Conservation (phyloP, 768 basidiomycete genomes). For the Lactifluus hygrophoroides region DNA sequence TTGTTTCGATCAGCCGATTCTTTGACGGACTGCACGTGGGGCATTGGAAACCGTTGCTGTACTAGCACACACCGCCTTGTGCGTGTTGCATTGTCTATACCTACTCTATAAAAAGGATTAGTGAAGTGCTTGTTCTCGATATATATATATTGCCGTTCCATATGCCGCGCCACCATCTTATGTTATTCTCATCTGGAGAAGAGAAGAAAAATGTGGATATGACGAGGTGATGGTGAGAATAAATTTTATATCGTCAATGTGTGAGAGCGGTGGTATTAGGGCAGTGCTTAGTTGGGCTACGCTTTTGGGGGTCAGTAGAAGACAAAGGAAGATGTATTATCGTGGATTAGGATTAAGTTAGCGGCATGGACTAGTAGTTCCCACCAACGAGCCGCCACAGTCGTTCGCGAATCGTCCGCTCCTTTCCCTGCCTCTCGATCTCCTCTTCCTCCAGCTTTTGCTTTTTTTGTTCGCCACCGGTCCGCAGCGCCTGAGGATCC, state of each 20-base stretch:
- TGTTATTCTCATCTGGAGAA: not conserved
- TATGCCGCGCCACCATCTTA: not conserved
- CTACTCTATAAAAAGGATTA: not conserved
- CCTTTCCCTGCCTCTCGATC: conserved; percentile 7
- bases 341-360: too few species aligned
- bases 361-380: not conserved
- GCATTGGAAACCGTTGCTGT: not conserved
- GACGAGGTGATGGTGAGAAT: not conserved
- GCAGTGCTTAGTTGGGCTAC: not conserved
- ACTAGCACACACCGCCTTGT: not conserved
- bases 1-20: not conserved
- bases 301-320: too few species aligned
- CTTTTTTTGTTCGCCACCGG: not conserved
- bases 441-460: not conserved
- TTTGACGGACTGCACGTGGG: not conserved
- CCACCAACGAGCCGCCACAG: conserved; percentile 16
- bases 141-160: not conserved
- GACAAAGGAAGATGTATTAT: too few species aligned
- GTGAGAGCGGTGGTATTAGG: not conserved
- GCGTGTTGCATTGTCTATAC: not conserved
- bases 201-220: too few species aligned
- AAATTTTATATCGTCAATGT: too few species aligned
- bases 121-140: not conserved
- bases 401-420: conserved; percentile 17
- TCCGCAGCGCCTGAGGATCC: not conserved